phyloP scores from a whole-genome alignment of 148 eudicot species.

The Vaccinium darrowii region DNA sequence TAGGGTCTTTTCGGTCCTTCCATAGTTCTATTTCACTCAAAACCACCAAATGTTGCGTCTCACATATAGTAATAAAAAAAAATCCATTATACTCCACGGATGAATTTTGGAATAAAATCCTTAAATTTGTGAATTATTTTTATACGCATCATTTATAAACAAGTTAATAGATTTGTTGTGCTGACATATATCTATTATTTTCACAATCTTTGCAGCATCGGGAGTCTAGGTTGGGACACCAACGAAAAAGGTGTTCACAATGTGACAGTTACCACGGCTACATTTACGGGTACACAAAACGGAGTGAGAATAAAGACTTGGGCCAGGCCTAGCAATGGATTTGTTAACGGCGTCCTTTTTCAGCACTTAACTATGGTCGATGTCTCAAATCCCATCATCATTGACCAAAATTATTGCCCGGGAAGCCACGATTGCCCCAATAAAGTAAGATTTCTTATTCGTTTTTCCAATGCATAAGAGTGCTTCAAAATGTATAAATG shows the following conservation, averaged over 20 bases:
- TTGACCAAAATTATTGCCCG: conserved; percentile 67
- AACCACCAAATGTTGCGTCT: too few relatives aligned
- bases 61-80: too few relatives aligned
- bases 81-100: too few relatives aligned
- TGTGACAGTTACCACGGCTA: conserved; percentile 38
- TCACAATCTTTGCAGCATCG: conserved; percentile 36
- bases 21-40: too few relatives aligned
- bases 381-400: conserved; percentile 49
- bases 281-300: conserved; percentile 45
- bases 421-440: conserved; percentile 32
- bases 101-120: too few relatives aligned
- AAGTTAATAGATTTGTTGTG: background rate
- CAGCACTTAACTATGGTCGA: conserved; percentile 39
- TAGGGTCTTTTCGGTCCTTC: too few relatives aligned
- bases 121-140: too few relatives aligned
- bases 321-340: conserved; percentile 59
- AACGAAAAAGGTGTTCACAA: conserved; percentile 53
- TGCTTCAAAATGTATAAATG: too few relatives aligned
- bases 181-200: background rate
- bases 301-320: conserved; percentile 70
- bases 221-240: conserved; percentile 47
- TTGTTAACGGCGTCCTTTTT: conserved; percentile 41
- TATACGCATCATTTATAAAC: too few relatives aligned
- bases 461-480: too few relatives aligned
- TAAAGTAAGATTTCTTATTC: conserved; percentile 27